Percentiles rank a stretch among this genome's conserved stretches.
Conservation (phyloP, 2,329 filamentous ascomycete species). For the Trichoderma hamatum region DNA sequence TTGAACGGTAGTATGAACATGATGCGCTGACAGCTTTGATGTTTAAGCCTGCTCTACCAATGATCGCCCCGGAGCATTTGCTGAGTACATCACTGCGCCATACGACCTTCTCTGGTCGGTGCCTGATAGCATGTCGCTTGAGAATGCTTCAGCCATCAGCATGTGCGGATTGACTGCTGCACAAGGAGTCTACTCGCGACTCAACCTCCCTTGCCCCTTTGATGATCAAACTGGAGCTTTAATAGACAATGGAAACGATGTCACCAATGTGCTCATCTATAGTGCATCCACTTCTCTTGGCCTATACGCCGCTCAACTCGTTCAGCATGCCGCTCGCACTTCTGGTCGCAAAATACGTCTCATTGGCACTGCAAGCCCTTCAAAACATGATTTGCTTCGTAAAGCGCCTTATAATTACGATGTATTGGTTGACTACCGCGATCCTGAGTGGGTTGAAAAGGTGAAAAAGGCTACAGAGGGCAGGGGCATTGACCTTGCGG, state of each 20-base stretch:
- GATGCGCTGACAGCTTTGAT: background rate
- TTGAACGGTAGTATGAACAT: no score
- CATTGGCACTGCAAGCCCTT: conserved; percentile 37
- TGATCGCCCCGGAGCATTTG: conserved; percentile 49
- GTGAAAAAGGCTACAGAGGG: conserved; percentile 34
- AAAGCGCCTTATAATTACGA: conserved; percentile 43
- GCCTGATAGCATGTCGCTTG: conserved; percentile 37
- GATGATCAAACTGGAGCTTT: background rate
- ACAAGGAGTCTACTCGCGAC: conserved; percentile 44
- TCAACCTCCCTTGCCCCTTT: conserved; percentile 44
- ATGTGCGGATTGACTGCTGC: conserved; percentile 49
- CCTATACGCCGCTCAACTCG: conserved; percentile 40
- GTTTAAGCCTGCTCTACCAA: conserved; percentile 44
- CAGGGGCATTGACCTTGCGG: conserved; percentile 40
- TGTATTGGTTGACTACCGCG: conserved; percentile 44
- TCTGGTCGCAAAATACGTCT: conserved; percentile 31
- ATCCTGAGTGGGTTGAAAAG: conserved; percentile 39
- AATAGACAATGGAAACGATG: no score
- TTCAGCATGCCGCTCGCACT: conserved; percentile 24
- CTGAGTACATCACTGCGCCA: conserved; percentile 43
- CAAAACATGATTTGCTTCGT: conserved; percentile 35
- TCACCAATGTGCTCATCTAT: conserved; percentile 37
- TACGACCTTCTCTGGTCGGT: conserved; percentile 46
- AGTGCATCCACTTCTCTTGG: conserved; percentile 42
- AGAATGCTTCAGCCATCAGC: conserved; percentile 45